Evolutionary conservation across 1,284 basidiomycete species (phyloP).

Genomic region (Lignosus rhinocerotis): DNA sequence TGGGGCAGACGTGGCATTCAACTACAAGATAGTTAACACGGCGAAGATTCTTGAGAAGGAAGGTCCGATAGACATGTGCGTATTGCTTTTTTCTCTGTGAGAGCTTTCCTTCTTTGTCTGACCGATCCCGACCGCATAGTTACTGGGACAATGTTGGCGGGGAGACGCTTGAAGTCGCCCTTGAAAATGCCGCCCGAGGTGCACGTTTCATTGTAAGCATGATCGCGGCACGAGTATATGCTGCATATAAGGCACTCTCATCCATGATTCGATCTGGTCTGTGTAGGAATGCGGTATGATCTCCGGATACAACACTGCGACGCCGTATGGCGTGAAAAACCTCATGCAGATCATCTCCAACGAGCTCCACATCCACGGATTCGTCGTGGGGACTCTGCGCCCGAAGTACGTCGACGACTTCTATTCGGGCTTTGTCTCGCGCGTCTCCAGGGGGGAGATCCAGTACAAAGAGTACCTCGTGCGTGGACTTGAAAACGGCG

Average conservation of each 20-base stretch:
- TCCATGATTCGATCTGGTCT: constrained; percentile 30
- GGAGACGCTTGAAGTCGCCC: constrained; percentile 56
- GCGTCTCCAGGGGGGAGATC: constrained; percentile 57
- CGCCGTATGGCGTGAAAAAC: constrained; percentile 33
- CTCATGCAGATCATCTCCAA: constrained; percentile 45
- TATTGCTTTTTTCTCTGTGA: background rate
- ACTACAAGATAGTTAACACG: constrained; percentile 63
- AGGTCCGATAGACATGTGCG: constrained; percentile 53
- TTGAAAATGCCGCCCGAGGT: constrained; percentile 46
- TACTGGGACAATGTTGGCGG: constrained; percentile 64
- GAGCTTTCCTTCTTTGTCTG: background rate
- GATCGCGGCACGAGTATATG: background rate
- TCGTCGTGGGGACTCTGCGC: constrained; percentile 48
- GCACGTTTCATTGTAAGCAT: constrained; percentile 57
- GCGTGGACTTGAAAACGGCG: constrained; percentile 51
- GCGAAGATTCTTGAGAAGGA: constrained; percentile 54
- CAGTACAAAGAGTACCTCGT: constrained; percentile 58
- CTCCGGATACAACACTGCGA: constrained; percentile 32
- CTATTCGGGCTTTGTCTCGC: constrained; percentile 33
- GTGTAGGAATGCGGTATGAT: constrained; percentile 31
- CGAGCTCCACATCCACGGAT: constrained; percentile 58
- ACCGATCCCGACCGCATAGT: constrained; percentile 27
- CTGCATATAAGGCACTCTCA: background rate
- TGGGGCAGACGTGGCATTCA: constrained; percentile 69
- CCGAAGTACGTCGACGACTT: constrained; percentile 44